Evolutionary conservation across 257 asterid genomes (phyloP), one percentile per base, ranked within the genome.

Genomic region (Solanum bulbocastanum): DNA sequence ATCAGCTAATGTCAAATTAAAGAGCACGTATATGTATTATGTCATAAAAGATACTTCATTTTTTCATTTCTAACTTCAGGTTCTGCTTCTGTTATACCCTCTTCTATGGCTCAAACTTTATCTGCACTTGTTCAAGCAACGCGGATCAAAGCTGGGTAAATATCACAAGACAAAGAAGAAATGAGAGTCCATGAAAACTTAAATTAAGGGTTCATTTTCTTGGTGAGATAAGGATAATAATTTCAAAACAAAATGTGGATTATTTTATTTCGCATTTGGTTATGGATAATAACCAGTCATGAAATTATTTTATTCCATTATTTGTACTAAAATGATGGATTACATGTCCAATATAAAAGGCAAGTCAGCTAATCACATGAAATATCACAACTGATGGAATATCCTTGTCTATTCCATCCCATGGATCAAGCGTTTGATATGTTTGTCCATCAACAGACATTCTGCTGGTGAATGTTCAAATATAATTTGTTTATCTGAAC

Each of bases 91-190:
- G 88, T 88, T 92, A 88, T 97, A 97, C 87, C 99, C 98, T 60
- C 88, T 97, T 72, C 71, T 95, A 81, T 97, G 99, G 99, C 90
- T 96, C 93, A 95, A 97, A 88, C 97, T 97, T 52, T 97, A 96
- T 93, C 95, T 95, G 85, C 98, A 97, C 89, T 87, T 97, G 86
- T 96, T 96, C 92, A 94, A 93, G 93, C 99, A 95, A 90, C 95
- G 99, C 0, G 87, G 94, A 10, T 94, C 96, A 12, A 97, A 97
- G 89, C 93, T 96, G 76, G 93, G 98, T 37, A 96, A 94, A 90
- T 92, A 90, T 76, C 92, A 92, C 91, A 94, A 92, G 94, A 96
- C 94, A 93, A 78, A 71, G 79, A 92, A 75, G 30, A 82, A 22
- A 30, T 82, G 85, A 82, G 68, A 81, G 10, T 15, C 42, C 6